phyloP scores from a whole-genome alignment of 2,329 filamentous ascomycete genomes.

The Fusarium beomiforme region DNA sequence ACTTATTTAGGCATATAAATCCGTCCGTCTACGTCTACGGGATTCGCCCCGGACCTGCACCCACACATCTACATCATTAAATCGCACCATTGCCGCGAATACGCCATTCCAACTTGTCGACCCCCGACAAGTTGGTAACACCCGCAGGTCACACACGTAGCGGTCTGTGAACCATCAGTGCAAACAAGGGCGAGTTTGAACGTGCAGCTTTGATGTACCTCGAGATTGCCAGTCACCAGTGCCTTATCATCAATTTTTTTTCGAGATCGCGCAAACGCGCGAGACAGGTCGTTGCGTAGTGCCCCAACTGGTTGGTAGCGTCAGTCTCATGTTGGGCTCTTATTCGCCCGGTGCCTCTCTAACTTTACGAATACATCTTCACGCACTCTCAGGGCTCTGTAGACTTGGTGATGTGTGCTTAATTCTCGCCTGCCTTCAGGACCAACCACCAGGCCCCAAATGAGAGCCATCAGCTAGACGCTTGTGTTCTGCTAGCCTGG shows the following conservation, averaged over 20 bases:
- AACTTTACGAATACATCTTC: slow-evolving; percentile 22
- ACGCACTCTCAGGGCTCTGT: slow-evolving; percentile 14
- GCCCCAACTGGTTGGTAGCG: slow-evolving; percentile 26
- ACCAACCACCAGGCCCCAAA: slow-evolving; percentile 19
- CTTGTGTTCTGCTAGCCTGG: neutral
- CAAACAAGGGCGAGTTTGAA: slow-evolving; percentile 4
- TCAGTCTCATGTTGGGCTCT: neutral
- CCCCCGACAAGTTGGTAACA: slow-evolving; percentile 13
- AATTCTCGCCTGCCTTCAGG: slow-evolving; percentile 24
- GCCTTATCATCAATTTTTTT: slow-evolving; percentile 6
- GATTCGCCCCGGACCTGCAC: slow-evolving; percentile 34
- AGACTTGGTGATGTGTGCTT: slow-evolving; percentile 19
- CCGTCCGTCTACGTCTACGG: slow-evolving; percentile 18
- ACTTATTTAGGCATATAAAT: slow-evolving; percentile 26
- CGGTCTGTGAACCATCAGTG: slow-evolving; percentile 1
- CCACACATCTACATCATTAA: slow-evolving; percentile 18
- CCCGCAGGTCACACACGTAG: slow-evolving; percentile 11
- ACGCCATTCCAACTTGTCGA: slow-evolving; percentile 20
- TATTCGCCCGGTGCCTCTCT: slow-evolving; percentile 19
- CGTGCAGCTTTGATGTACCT: neutral
- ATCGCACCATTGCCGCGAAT: slow-evolving; percentile 34
- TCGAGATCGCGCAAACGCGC: neutral
- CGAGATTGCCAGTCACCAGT: neutral
- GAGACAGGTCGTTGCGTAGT: slow-evolving; percentile 26
- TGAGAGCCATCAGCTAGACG: slow-evolving; percentile 6